These are phyloP conservation scores for Talaromyces liani DNA, from an alignment of 495 filamentous ascomycete species.

Conservation along the genomic window DNA sequence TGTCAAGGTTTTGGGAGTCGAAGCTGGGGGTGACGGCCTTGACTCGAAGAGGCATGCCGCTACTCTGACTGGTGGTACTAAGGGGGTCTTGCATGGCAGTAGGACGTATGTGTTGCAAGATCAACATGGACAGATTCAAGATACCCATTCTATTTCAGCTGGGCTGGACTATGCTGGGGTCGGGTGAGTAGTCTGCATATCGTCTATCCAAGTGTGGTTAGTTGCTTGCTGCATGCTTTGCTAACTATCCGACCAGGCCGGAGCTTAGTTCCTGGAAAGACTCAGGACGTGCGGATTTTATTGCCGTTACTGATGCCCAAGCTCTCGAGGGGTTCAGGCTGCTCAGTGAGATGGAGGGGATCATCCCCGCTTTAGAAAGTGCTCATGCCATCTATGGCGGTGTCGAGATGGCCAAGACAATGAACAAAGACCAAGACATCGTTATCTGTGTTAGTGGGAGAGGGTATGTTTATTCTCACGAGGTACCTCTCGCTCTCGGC, in stretches of 20 bases:
- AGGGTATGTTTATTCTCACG: conserved; percentile 50
- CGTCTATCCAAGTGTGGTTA: not conserved
- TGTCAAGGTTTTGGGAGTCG: conserved; percentile 74
- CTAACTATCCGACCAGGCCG: not conserved
- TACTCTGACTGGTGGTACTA: conserved; percentile 64
- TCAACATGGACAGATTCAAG: conserved; percentile 24
- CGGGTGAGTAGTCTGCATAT: conserved; percentile 27
- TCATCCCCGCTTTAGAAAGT: conserved; percentile 79
- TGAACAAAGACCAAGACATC: conserved; percentile 79
- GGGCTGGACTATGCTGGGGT: conserved; percentile 86
- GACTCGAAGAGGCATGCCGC: conserved; percentile 67
- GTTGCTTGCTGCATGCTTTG: not conserved
- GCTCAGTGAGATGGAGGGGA: conserved; percentile 49
- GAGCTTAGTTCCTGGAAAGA: not conserved
- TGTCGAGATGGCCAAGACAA: conserved; percentile 81
- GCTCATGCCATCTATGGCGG: conserved; percentile 82
- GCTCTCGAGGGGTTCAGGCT: not conserved
- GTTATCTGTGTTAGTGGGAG: conserved; percentile 94
- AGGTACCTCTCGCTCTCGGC: not conserved
- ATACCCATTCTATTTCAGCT: conserved; percentile 72
- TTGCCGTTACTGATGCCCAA: not conserved
- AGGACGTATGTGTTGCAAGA: conserved; percentile 41
- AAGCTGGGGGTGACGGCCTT: conserved; percentile 75
- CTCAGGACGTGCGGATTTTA: conserved; percentile 39
- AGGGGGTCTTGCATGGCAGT: too few relatives aligned